Base-by-base conservation (phyloP, 495 filamentous ascomycete genomes). In the Tuber magnatum region DNA sequence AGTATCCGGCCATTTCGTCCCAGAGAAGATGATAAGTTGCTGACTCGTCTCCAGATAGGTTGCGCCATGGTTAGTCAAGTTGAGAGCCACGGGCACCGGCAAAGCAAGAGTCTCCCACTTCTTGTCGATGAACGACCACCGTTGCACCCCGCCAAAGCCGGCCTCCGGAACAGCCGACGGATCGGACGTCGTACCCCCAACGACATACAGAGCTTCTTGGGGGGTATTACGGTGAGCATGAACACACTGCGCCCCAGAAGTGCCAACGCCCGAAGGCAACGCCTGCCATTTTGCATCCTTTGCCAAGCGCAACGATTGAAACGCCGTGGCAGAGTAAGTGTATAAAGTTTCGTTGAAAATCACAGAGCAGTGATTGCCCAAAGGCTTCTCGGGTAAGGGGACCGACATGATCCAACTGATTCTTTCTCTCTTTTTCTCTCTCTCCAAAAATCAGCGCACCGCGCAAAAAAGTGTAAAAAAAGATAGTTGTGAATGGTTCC, bases 301-400 rank as follows among this genome's bases (percentile, higher is more conserved):
- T 76, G 86, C 80, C 76, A 99, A 85, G 32, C 85, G 84, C 51
- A 98, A 84, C 7, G 91, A 91, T 81, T 92, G 90, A 74, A 99
- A 93, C 38, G 90, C 92, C 71, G 87, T 84, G 32, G 88, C 82
- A 51, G 93, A 92, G 81, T 93, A 97, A 18, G 90, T 90, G 85
- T 97, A 99, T 24, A 99, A 88, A 28, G 91, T 95, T 83, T 92
- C 90, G 82, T 94, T 86, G 84, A 92, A 86, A 72, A 99, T 87
- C 74, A 91, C 88, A 24, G 93, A 95, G 84, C 95, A 99, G 40
- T 83, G 81, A 39, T 68, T 43, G 42, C 81, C 81, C 18, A 79
- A 61, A 12, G 77, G 77, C 28, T 70, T 79, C 44, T 79, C 56
- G n/a, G 77, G 77, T n/a, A 22, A 41, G 68, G 77, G 77, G 69